Conservation (phyloP, 768 basidiomycete species). For the Tylopilus plumbeoviolaceoides region DNA sequence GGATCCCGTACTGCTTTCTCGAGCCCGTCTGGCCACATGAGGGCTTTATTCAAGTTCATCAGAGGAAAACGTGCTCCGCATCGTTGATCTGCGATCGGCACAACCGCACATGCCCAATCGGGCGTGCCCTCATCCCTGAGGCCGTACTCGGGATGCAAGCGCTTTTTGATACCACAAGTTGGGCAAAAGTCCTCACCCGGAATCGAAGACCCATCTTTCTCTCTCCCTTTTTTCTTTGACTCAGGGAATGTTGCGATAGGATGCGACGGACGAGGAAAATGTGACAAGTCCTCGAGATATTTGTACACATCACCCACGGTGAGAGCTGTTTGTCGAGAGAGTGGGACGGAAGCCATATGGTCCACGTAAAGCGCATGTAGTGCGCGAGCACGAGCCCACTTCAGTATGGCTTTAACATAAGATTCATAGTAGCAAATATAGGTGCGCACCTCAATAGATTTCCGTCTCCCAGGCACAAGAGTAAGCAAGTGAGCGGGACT, state of each 20-base stretch:
- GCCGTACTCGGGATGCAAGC: conserved; percentile 23
- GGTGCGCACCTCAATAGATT: conserved; percentile 44
- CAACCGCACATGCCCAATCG: conserved; percentile 25
- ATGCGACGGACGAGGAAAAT: conserved; percentile 33
- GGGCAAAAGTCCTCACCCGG: conserved; percentile 24
- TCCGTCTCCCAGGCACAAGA: conserved; percentile 41
- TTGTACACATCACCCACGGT: conserved; percentile 41
- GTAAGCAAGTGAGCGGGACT: conserved; percentile 32
- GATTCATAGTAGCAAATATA: background rate
- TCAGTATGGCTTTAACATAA: conserved; percentile 2
- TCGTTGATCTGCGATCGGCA: conserved; percentile 18
- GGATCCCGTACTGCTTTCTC: conserved; percentile 11
- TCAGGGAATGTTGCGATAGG: conserved; percentile 6
- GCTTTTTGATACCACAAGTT: conserved; percentile 28
- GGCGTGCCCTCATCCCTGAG: conserved; percentile 16
- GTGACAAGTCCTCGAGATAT: conserved; percentile 41
- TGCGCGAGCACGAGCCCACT: conserved; percentile 47
- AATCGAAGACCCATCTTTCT: conserved; percentile 20
- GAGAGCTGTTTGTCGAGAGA: conserved; percentile 22
- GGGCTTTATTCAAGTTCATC: conserved; percentile 12
- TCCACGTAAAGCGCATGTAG: conserved; percentile 37
- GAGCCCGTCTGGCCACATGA: conserved; percentile 16
- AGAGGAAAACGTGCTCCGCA: conserved; percentile 19
- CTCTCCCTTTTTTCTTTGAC: conserved; percentile 25
- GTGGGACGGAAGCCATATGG: conserved; percentile 17